Evolutionary conservation across 345 rosid species (phyloP), one percentile per base, ranked within the genome.

Genomic region (Geranium rotundifolium): DNA sequence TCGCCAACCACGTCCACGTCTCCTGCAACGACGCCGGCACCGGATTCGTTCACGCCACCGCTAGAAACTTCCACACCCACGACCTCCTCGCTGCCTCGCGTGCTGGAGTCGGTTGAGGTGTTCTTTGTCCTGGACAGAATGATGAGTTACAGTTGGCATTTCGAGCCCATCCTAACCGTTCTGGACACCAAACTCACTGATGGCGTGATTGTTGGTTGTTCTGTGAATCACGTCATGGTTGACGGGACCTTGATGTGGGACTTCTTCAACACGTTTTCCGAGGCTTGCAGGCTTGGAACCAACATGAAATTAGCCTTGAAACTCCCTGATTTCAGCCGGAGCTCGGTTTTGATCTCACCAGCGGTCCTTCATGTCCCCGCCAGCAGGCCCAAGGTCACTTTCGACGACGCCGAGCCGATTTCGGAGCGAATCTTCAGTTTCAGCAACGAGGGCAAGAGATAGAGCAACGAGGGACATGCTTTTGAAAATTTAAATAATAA

Each of bases 171-270:
- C 71, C 41, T 92, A 65, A 86, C 93, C 2, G 95, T 92, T 30
- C 98, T 89, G 67, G 91, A 89, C 46, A 92, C 95, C 16, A 91
- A 87, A 49, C 59, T 92, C 6, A 69, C 72, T 0, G 99, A 89
- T 68, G 95, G 88, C 4, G 73, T 89, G 54, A 89, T 92, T 76
- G 79, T 93, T 30, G 91, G 90, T 0, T 87, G 93, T 37, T 29
- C 95, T 12, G 76, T 79, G 57, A 93, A 89, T 65, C 99, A 93
- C 69, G 79, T 97, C 50, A 90, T 87, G 12, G 55, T 68, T 0
- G 99, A 93, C 72, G 99, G 97, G 0, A 93, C 99, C 1, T 93
- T 97, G 7, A 73, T 93, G 30, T 93, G 99, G 99, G 86, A 87
- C 59, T 93, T 93, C 81, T 86, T 93, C 27, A 93, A 93, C 58